A percentile compares a stretch with the other conserved stretches of the same genome.
Conservation (phyloP, 805 yeast genomes). For the Saturnispora sanitii region DNA sequence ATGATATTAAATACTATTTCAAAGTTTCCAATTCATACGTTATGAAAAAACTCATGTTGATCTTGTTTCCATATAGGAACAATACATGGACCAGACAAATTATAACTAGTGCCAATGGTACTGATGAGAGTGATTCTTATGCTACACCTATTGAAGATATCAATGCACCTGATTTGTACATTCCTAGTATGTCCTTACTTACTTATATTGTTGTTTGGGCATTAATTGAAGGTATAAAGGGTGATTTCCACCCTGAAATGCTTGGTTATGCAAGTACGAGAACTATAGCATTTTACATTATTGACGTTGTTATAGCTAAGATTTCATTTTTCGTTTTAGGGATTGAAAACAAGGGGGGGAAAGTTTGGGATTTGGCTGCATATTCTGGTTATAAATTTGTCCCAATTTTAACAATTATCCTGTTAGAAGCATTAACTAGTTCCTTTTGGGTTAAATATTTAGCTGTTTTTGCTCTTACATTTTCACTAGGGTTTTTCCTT, state of each 20-base stretch:
- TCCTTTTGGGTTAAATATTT: slow-evolving; percentile 26
- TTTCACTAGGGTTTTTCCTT: slow-evolving; percentile 55
- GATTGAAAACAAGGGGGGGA: slow-evolving; percentile 44
- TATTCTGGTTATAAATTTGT: slow-evolving; percentile 94
- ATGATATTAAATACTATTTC: slow-evolving; percentile 74
- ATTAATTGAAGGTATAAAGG: slow-evolving; percentile 72
- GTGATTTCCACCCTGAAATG: slow-evolving; percentile 86
- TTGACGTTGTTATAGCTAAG: slow-evolving; percentile 69
- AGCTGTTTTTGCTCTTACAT: slow-evolving; percentile 34
- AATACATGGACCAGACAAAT: slow-evolving; percentile 66
- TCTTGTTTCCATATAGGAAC: slow-evolving; percentile 79
- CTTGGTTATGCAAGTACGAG: slow-evolving; percentile 81
- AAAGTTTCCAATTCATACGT: slow-evolving; percentile 88
- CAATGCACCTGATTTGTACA: slow-evolving; percentile 93
- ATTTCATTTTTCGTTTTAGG: slow-evolving; percentile 74
- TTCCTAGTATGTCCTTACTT: slow-evolving; percentile 87
- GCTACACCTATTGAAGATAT: slow-evolving; percentile 78
- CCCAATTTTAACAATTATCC: slow-evolving; percentile 51
- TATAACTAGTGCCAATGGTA: slow-evolving; percentile 24
- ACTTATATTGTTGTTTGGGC: slow-evolving; percentile 84
- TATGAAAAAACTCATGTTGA: slow-evolving; percentile 55
- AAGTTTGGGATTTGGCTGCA: slow-evolving; percentile 71
- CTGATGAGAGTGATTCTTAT: slow-evolving; percentile 29
- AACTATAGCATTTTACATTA: slow-evolving; percentile 68
- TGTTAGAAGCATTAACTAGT: slow-evolving; percentile 34